Base-by-base conservation (phyloP, 805 yeast genomes). In the Isabelozyma pseudorhagii region DNA sequence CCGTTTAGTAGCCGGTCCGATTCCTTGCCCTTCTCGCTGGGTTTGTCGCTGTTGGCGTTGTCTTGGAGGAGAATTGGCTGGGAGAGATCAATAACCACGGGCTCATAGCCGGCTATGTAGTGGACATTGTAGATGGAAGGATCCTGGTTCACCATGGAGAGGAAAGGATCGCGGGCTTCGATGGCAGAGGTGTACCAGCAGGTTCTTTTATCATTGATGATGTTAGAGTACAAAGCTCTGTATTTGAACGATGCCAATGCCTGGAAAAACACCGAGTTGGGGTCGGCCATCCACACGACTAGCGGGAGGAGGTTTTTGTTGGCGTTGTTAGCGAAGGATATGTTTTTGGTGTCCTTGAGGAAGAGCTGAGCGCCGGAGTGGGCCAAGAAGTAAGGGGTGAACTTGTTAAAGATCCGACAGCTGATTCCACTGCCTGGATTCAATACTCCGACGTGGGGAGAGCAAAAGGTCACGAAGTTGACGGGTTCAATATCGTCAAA, bases 141-240 rank as follows among this genome's bases (percentile, higher is more conserved):
- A 42, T 67, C 64, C 49, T 66, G 66, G 48, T 73, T 73, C 44
- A 74, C 66, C 62, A 74, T 72, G 2, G 85, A 81, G 15, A 69
- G 63, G 60, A 83, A 85, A 0, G 90, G 90, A 56, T 86, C 89
- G 38, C 72, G 67, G 27, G 66, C 58, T 0, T 87, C 80, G 36
- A 87, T 87, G 5, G 88, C 88, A 0, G 96, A 76, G 2, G 96
- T 88, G 80, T 87, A 89, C 85, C 89, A 90, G 13, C 88, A 79
- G 4, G 96, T 83, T 56, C 96, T 79, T 54, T 84, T 84, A 67
- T 89, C 97, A 54, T 89, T 87, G 50, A 84, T 79, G 40, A 87
- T 78, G 66, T 90, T 90, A 5, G 94, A 87, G 60, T 89, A 88
- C 42, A 89, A 66, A 5, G 83, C 65, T 41, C 77, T 74, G 54